Base-by-base conservation (phyloP, 2,329 filamentous ascomycete genomes). In the Exophiala alcalophila region DNA sequence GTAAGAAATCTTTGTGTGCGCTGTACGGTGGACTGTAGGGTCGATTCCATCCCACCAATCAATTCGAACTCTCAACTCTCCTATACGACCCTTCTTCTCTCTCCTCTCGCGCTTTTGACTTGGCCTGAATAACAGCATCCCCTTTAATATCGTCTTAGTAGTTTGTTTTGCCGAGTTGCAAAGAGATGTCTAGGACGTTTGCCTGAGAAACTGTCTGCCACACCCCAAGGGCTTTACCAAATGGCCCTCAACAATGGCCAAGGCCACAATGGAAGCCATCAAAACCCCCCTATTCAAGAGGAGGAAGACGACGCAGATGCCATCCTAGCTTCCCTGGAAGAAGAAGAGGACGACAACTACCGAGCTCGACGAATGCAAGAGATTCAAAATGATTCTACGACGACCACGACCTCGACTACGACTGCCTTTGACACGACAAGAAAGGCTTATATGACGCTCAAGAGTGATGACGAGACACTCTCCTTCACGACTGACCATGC, bases 401-500 rank as follows among this genome's bases (percentile, higher is more conserved):
- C 45, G 14, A 29, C 29, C 15, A 16, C 20, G 4, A 35, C 41
- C 25, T 21, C 28, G 14, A 33, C 42, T 7, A 52, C 40, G 18
- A 41, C 38, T 20, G 46, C 26, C 10, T 23, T 45, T 18, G 34
- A 49, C 24, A 45, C 51, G 8, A 45, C 40, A 11, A 43, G 44
- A 54, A 58, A 24, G 28, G 59, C 44, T 33, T 67, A 67, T 53
- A 63, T 64, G 1, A 66, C 65, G 1, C 53, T 71, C 4, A 47
- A 54, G 37, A 71, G 71, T 47, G 79, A 83, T 58, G 77, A 80
- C 58, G 60, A 67, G 9, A 61, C 81, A 28, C 71, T 83, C 59
- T 71, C 77, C 50, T 76, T 80, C 50, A 81, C 78, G 6, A 82
- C 78, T 5, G 68, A 70, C 33, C 72, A 72, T 9, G 71, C 76